Percentiles rank a stretch among this genome's conserved stretches.
Conservation (phyloP, 2,329 filamentous ascomycete genomes). For the Pestalotiopsis sp. region DNA sequence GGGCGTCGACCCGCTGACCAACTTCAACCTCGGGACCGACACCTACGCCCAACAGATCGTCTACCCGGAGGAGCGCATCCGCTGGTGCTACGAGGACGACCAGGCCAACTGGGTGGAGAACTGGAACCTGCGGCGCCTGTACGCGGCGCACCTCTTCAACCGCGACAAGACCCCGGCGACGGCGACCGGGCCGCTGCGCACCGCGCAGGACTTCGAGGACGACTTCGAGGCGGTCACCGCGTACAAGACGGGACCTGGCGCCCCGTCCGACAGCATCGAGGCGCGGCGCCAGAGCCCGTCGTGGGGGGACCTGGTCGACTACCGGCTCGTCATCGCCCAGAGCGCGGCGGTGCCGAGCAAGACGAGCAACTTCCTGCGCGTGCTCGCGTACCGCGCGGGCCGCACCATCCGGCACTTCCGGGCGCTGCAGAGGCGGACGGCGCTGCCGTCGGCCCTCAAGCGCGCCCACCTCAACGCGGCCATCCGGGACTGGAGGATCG, state of each 20-base stretch:
- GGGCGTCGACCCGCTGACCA: not conserved
- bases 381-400: slow-evolving; percentile 43
- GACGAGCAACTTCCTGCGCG: slow-evolving; percentile 32
- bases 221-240: not conserved
- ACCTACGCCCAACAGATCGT: slow-evolving; percentile 22
- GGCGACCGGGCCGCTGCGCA: not conserved
- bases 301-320: slow-evolving; percentile 27
- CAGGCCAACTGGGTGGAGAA: not conserved
- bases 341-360: slow-evolving; percentile 23
- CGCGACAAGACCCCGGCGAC: not conserved
- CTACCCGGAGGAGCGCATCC: slow-evolving; percentile 32
- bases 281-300: slow-evolving; percentile 21
- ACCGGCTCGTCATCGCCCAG: slow-evolving; percentile 23
- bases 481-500: not conserved
- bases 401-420: slow-evolving; percentile 31
- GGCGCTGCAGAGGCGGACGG: slow-evolving; percentile 22
- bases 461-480: not conserved
- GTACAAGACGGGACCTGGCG: not conserved
- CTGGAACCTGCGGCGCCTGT: not conserved
- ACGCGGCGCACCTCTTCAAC: slow-evolving; percentile 8
- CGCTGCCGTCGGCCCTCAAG: not conserved
- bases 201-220: not conserved
- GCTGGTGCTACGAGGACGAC: slow-evolving; percentile 26
- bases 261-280: slow-evolving; percentile 2
- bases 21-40: not conserved